Conservation (phyloP, 805 yeast species). For the Tetrapisispora arboricola region DNA sequence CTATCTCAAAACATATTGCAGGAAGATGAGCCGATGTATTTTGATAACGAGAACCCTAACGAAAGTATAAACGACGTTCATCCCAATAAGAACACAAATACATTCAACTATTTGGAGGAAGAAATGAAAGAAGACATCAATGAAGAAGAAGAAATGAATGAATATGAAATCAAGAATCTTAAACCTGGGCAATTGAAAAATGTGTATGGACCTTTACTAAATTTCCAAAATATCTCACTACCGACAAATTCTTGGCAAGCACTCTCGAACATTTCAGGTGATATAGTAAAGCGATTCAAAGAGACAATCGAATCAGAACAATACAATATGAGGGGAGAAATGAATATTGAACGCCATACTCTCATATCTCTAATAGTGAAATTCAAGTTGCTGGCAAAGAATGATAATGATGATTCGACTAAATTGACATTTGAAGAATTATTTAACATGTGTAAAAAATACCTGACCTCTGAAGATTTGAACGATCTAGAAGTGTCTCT, state of each 20-base stretch:
- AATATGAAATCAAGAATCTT: neutral
- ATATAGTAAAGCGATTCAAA: constrained; percentile 4
- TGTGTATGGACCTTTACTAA: neutral
- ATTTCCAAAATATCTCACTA: neutral
- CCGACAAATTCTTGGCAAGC: constrained; percentile 9
- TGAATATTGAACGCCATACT: constrained; percentile 9
- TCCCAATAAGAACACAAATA: neutral
- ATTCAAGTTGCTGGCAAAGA: constrained; percentile 6
- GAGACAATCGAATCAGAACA: constrained; percentile 3
- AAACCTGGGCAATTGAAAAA: neutral
- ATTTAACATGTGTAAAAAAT: constrained; percentile 19
- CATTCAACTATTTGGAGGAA: neutral
- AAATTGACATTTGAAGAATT: constrained; percentile 15
- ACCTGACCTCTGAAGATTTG: constrained; percentile 19
- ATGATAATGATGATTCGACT: constrained; percentile 4
- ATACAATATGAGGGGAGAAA: constrained; percentile 3
- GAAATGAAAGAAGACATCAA: neutral
- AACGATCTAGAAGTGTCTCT: constrained; percentile 17
- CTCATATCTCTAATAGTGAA: constrained; percentile 10
- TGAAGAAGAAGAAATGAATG: neutral
- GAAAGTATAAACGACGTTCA: neutral
- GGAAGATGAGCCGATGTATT: neutral
- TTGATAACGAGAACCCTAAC: neutral
- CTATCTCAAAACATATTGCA: neutral
- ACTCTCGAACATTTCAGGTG: constrained; percentile 8